phyloP scores from a whole-genome alignment of 257 asterid species.

The Solanum bulbocastanum region DNA sequence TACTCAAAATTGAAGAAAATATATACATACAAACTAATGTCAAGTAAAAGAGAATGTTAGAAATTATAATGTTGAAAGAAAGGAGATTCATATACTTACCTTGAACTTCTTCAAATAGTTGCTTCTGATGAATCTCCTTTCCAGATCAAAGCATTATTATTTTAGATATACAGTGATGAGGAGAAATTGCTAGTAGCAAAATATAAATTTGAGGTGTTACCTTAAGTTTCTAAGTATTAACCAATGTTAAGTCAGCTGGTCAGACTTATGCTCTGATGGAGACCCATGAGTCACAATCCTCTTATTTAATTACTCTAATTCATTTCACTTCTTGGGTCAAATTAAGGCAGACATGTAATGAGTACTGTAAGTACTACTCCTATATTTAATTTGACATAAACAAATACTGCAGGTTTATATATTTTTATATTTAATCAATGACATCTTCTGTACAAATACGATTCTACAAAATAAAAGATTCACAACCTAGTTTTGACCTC shows the following conservation, averaged over 20 bases:
- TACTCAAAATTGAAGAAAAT: too few species aligned
- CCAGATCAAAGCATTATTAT: background rate
- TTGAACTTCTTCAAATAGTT: background rate
- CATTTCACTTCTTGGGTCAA: background rate
- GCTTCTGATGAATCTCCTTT: background rate
- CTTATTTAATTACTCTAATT: background rate
- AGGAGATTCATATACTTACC: background rate
- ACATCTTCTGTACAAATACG: background rate
- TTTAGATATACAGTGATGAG: background rate
- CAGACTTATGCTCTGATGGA: background rate
- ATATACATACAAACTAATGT: too few species aligned
- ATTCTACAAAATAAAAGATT: background rate
- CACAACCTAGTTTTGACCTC: background rate
- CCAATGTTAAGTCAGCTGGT: background rate
- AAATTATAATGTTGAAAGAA: background rate
- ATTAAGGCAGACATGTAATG: background rate
- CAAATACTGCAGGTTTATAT: background rate
- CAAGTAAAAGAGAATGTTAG: too few species aligned
- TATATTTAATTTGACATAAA: background rate
- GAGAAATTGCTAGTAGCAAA: background rate
- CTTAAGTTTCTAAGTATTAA: background rate
- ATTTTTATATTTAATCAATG: background rate
- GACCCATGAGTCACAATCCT: background rate
- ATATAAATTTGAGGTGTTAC: background rate
- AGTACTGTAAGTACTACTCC: background rate